Conservation (phyloP, 306 rosid genomes). For the Lathyrus tuberosus region DNA sequence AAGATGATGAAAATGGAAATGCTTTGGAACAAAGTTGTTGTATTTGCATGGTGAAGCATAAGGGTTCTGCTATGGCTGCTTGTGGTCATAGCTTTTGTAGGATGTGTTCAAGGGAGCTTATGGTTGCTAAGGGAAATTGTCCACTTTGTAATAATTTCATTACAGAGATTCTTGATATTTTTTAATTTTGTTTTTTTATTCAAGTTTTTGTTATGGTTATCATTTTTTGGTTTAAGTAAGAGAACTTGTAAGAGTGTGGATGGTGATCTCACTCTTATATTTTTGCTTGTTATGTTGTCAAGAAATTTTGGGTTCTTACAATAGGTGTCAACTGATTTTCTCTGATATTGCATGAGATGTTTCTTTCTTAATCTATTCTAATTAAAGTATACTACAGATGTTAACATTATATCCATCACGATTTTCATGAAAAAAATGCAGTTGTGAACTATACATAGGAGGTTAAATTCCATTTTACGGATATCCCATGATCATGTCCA, state of each 20-base stretch:
- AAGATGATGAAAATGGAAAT: conserved; percentile 31
- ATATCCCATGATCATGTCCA: neutral
- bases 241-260: neutral
- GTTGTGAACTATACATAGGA: neutral
- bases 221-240: neutral
- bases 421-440: neutral
- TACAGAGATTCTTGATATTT: conserved; percentile 74
- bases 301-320: neutral
- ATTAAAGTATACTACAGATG: too few species aligned
- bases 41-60: conserved; percentile 88
- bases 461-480: neutral
- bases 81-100: conserved; percentile 89
- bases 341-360: too few species aligned
- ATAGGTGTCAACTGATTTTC: neutral
- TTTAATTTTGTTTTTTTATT: conserved; percentile 41
- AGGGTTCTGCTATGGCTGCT: conserved; percentile 56
- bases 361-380: too few species aligned
- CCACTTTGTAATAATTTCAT: conserved; percentile 81
- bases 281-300: neutral
- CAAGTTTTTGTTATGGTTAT: too few species aligned
- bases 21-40: conserved; percentile 62
- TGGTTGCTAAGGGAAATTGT: conserved; percentile 71
- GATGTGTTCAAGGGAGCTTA: conserved; percentile 83
- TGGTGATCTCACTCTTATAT: neutral
- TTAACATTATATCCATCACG: neutral